These are phyloP conservation scores for Pinguiococcus pyrenoidosus DNA, from an alignment of 108 stramenopile species.

Conservation along the genomic window DNA sequence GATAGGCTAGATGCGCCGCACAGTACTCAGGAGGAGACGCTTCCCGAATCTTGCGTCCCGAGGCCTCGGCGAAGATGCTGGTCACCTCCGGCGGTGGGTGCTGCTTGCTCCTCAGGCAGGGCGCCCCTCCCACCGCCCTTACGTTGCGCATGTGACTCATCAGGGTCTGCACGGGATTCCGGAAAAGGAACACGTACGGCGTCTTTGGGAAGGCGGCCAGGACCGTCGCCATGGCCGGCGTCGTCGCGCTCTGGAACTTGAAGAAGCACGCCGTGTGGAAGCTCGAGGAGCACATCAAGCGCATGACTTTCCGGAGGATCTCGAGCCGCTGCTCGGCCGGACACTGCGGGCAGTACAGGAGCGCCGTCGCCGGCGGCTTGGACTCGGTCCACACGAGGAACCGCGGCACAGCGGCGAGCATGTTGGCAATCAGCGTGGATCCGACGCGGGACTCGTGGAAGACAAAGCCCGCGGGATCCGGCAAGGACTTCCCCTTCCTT, in stretches of 20 bases:
- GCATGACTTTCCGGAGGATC: conserved; percentile 18
- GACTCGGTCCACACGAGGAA: conserved; percentile 71
- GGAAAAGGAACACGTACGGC: conserved; percentile 82
- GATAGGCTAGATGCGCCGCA: conserved; percentile 29
- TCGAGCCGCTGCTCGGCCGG: not conserved
- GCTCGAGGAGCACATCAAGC: conserved; percentile 18
- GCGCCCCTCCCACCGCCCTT: conserved; percentile 3
- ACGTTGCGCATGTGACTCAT: conserved; percentile 31
- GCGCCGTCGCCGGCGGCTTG: conserved; percentile 48
- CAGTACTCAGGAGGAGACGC: conserved; percentile 24
- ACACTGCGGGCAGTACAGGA: conserved; percentile 42
- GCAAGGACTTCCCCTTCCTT: not conserved
- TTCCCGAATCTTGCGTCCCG: not conserved
- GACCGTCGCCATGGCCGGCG: conserved; percentile 41
- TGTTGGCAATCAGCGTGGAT: conserved; percentile 81
- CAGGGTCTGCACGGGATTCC: conserved; percentile 88
- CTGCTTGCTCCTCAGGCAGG: conserved; percentile 16
- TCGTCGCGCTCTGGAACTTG: conserved; percentile 76
- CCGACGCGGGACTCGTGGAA: conserved; percentile 91
- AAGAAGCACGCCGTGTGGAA: conserved; percentile 60
- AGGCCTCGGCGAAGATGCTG: not conserved
- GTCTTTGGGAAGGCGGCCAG: conserved; percentile 63
- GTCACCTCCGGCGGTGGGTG: conserved; percentile 13
- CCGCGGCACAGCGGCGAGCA: conserved; percentile 55
- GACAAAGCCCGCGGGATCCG: conserved; percentile 50